Evolutionary conservation across 371 early-diverging fungal genomes (phyloP).

Genomic region (Lichtheimia hyalospora): DNA sequence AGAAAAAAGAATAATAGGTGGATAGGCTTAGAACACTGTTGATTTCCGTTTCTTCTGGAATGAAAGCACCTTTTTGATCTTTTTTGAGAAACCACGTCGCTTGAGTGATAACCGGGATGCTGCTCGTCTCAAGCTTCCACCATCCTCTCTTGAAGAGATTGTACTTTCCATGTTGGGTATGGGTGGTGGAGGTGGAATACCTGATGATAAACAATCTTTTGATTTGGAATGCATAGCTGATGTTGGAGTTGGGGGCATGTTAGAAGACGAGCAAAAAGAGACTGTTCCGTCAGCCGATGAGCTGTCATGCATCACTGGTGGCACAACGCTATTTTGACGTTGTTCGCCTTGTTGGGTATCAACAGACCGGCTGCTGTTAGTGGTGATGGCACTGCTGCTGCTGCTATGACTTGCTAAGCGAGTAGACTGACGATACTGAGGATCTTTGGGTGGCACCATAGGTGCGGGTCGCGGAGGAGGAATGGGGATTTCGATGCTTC

Average conservation of each 20-base stretch:
- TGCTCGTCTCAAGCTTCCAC: not conserved
- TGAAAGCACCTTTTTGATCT: not conserved
- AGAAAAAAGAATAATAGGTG: too few species aligned
- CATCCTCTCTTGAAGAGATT: not conserved
- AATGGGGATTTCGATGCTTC: not conserved
- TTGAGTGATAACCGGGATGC: not conserved
- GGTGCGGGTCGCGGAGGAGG: not conserved
- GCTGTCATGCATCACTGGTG: not conserved
- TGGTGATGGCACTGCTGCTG: not conserved
- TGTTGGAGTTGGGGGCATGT: not conserved
- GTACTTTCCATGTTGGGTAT: not conserved
- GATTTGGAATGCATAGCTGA: not conserved
- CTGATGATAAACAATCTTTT: not conserved
- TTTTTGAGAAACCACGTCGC: not conserved
- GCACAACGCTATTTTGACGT: not conserved
- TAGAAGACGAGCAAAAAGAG: not conserved
- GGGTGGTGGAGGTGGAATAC: not conserved
- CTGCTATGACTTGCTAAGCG: not conserved
- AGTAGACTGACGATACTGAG: not conserved
- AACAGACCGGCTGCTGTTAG: not conserved
- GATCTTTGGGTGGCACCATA: constrained; percentile 1
- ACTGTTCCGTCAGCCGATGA: not conserved
- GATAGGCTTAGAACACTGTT: too few species aligned
- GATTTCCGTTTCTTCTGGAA: not conserved
- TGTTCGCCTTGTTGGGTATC: not conserved